Evolutionary conservation across 2,329 filamentous ascomycete species (phyloP).

Genomic region (Cryoendolithus antarcticus): DNA sequence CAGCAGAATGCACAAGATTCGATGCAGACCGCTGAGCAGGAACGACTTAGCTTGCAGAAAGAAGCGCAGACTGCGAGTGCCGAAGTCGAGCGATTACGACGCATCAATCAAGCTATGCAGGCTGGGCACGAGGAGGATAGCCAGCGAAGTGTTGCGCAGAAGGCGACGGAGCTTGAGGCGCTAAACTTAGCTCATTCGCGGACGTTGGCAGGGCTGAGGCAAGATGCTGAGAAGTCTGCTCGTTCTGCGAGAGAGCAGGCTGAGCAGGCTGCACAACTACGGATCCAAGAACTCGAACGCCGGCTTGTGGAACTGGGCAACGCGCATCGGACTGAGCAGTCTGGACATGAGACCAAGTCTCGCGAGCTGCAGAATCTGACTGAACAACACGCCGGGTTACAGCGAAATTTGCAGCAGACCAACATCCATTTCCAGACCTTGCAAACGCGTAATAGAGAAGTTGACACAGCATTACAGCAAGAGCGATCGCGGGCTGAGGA

Average conservation of each 20-base stretch:
- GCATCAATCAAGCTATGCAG: conserved; percentile 60
- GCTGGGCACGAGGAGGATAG: conserved; percentile 49
- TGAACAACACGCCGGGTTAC: conserved; percentile 12
- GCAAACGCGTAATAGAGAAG: conserved; percentile 7
- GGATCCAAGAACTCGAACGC: conserved; percentile 18
- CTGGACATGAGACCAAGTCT: conserved; percentile 13
- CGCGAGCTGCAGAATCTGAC: conserved; percentile 16
- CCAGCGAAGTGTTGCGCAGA: conserved; percentile 35
- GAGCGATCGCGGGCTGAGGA: conserved; percentile 26
- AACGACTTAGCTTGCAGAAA: conserved; percentile 33
- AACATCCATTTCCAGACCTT: no score
- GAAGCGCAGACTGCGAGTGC: conserved; percentile 28
- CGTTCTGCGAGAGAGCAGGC: conserved; percentile 9
- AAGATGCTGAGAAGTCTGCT: conserved; percentile 16
- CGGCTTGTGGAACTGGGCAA: conserved; percentile 20
- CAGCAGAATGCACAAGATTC: conserved; percentile 44
- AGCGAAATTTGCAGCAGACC: no score
- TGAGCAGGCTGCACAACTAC: conserved; percentile 8
- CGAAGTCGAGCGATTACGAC: conserved; percentile 43
- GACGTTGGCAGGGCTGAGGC: conserved; percentile 13
- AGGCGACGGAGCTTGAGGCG: conserved; percentile 23
- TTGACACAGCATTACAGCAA: conserved; percentile 12
- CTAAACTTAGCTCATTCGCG: conserved; percentile 23
- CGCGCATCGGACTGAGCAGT: conserved; percentile 16
- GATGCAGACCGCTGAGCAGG: conserved; percentile 44